Base-by-base conservation (phyloP, 352 stramenopile genomes). In the Globisporangium nodosum region DNA sequence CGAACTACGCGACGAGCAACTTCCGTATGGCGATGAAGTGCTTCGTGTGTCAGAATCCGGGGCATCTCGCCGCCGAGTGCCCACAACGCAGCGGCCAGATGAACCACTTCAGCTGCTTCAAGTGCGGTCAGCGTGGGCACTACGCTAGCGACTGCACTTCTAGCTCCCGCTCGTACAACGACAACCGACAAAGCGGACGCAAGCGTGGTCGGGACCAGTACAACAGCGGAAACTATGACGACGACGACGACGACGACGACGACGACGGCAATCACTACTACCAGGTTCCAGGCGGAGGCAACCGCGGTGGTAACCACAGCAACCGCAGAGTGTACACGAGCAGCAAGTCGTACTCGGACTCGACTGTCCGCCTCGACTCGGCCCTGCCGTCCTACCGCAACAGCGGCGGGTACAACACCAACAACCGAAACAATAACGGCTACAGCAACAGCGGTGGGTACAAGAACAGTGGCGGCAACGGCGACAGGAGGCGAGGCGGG, bases 11-110 rank as follows among this genome's bases (percentile, higher is more conserved):
- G 39, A 69, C 64, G 49, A 77, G 76, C 59, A 69, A 64, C 45
- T 60, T 63, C n/a, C 70, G 68, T 21, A 49, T 70, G 27, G 68
- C 74, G 40, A 83, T 84, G 63, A 84, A 85, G 66, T 93, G 84
- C 58, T 93, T 85, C 56, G 63, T 84, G 58, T 93, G 84, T 56
- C 76, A 88, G 49, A 71, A 79, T 54, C 43, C 71, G 18, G 84
- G 80, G n/a, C 84, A 93, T 59, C 73, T 93, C 37, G 79, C 80
- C 24, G 80, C 78, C 13, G 72, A 85, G 60, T 93, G 84, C 60
- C 76, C 81, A 11, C 66, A 75, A 13, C 70, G 68, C 31, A 78
- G 69, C 20, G 64, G 65, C 18, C 84, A 88, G 60, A 65, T 66
- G 51, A 68, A 72, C 58, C 66, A 52, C 52, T 54, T 74, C 33